Evolutionary conservation across 805 yeast species (phyloP), one percentile per base, ranked within the genome.

Genomic region (Ogataea populi-albae): DNA sequence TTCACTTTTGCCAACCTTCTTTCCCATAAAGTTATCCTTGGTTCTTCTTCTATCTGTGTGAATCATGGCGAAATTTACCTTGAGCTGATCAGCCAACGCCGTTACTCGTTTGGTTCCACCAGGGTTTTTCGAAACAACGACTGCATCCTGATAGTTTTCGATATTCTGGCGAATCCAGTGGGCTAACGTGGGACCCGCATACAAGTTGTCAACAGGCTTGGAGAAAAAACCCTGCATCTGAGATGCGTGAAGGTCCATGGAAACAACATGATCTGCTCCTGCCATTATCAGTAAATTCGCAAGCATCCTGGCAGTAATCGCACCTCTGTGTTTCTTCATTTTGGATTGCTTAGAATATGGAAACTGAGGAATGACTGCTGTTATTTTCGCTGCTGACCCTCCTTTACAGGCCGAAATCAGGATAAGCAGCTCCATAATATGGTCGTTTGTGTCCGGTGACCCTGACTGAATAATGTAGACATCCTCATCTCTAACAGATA

Each of bases 161-260:
- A 93, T 82, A 54, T 93, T 84, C 60, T 84, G 93, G 51, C 84
- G 79, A 52, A 93, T 91, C 98, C 98, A 93, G 51, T 86, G 77
- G 19, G 96, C 97, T 49, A 93, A 73, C 26, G 96, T 86, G 32
- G 98, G 98, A 3, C 95, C 96, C 18, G 97, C 97, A 55, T 87
- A 88, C 41, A 93, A 68, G 62, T 93, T 93, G 62, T 93, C 99
- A 18, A 93, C 98, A 0, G 99, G 98, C 52, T 88, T 89, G 22
- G 94, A 76, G 69, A 93, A 93, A 59, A 93, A 93, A 10, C 99
- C 99, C 68, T 93, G 98, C 98, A 93, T 93, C 65, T 93, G 99
- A 23, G 96, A 81, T 18, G 99, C 98, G 52, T 79, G 85, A 48
- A 93, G 69, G 58, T 93, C 99, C 97, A 93, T 89, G 3, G 96